Evolutionary conservation across 2,329 filamentous ascomycete genomes (phyloP), one percentile per base, ranked within the genome.

Genomic region (Ascochyta clinopodiicola): DNA sequence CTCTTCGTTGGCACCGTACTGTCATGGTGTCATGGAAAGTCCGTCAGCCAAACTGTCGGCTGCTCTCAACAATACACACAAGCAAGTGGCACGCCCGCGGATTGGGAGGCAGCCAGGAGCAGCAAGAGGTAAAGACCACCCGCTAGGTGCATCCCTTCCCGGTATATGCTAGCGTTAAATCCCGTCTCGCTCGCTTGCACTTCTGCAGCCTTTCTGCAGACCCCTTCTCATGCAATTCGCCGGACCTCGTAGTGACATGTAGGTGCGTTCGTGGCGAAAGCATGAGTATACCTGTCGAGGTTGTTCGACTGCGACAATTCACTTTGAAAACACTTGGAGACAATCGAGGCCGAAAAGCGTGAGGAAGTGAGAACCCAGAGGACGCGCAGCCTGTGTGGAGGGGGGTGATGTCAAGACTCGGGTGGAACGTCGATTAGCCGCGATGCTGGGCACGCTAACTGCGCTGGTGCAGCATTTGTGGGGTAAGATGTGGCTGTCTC

Each of bases 381-480:
- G 52, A 51, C 52, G 52, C 52, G 52, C 43, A 56, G 46, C 51
- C 36, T 44, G 31, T 32, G 40, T 42, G 45, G 40, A 51, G 52
- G 22, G 52, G 22, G 37, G 50, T 57, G 55, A 57, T 57, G 55
- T 57, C 55, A 57, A 51, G 45, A 53, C 45, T 43, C 43, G 48
- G 37, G 51, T 50, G 51, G 40, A 9, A 51, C 46, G 36, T 56
- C 46, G 43, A 51, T 56, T 56, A 56, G 52, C 46, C 52, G 52
- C 52, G 46, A 45, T 19, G 10, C 52, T 45, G 36, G 52, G 45
- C 47, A 37, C 42, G 37, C 46, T 56, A 46, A 43, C 45, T 35
- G 21, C 6, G 2, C 13, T 50, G 35, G 46, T 24, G 25, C 34
- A 21, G 6, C 44, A 29, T 47, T 44, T 56, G 47, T 56, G 53